These are phyloP conservation scores for Pseudocercospora macadamiae DNA, from an alignment of 2,329 filamentous ascomycete genomes.

Conservation along the genomic window DNA sequence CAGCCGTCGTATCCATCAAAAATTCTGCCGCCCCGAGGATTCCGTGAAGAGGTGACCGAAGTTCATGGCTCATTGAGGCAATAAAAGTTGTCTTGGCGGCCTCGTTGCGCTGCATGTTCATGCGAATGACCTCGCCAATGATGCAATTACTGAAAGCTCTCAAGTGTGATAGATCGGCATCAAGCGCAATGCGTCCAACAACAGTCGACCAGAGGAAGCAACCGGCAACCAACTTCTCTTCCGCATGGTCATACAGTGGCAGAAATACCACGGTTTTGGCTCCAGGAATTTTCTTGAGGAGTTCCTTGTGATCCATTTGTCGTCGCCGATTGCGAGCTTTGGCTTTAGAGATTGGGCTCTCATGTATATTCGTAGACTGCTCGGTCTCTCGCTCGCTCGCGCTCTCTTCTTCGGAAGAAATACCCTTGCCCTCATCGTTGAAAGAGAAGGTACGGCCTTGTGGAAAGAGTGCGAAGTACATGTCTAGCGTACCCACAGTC, in stretches of 20 bases:
- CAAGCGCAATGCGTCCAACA: constrained; percentile 43
- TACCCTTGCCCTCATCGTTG: constrained; percentile 28
- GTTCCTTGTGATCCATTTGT: constrained; percentile 41
- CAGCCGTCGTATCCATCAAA: constrained; percentile 49
- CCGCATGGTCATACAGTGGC: constrained; percentile 55
- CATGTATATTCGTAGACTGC: constrained; percentile 43
- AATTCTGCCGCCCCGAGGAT: constrained; percentile 56
- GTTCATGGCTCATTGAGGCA: constrained; percentile 56
- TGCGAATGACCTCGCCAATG: constrained; percentile 43
- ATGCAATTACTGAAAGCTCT: constrained; percentile 45
- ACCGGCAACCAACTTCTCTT: constrained; percentile 48
- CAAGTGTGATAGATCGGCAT: constrained; percentile 47
- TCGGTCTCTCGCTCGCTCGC: constrained; percentile 26
- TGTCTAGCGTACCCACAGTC: constrained; percentile 32
- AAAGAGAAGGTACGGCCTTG: constrained; percentile 35
- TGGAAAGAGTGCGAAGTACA: constrained; percentile 33
- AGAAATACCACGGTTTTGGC: constrained; percentile 53
- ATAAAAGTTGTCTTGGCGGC: constrained; percentile 58
- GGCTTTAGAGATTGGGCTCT: constrained; percentile 35
- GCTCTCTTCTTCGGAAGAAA: constrained; percentile 34
- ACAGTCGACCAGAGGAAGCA: constrained; percentile 51
- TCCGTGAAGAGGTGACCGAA: constrained; percentile 53
- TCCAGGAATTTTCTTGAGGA: constrained; percentile 43
- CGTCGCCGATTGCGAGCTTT: constrained; percentile 33
- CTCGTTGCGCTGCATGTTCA: constrained; percentile 45